Percentiles rank a stretch among this genome's conserved stretches.
phyloP scores from a whole-genome alignment of 2,329 filamentous ascomycete species.

The Hypoxylon sp. region DNA sequence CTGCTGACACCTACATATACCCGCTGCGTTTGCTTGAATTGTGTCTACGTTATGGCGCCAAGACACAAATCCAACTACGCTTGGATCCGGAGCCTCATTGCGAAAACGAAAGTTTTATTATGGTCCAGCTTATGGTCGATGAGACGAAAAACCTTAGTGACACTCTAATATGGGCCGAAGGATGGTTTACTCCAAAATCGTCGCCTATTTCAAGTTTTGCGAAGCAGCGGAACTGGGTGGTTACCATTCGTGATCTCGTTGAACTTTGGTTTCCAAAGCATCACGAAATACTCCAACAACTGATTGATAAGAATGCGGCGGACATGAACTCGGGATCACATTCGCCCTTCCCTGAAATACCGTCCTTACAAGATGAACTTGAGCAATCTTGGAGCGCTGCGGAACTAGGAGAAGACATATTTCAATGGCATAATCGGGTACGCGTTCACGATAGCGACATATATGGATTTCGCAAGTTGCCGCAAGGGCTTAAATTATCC shows the following conservation, averaged over 20 bases:
- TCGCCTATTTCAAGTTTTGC: conserved; percentile 19
- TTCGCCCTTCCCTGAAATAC: neutral
- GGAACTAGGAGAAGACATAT: conserved; percentile 13
- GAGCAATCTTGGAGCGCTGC: neutral
- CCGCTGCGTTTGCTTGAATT: conserved; percentile 17
- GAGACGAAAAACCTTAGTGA: neutral
- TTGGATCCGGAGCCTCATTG: neutral
- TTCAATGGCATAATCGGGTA: conserved; percentile 2
- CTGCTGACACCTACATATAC: neutral
- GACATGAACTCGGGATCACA: neutral
- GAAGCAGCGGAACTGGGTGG: conserved; percentile 4
- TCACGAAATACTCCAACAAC: conserved; percentile 7
- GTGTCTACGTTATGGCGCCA: conserved; percentile 22
- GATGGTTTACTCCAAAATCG: neutral
- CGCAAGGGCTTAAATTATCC: neutral
- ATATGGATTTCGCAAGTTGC: neutral
- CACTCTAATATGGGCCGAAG: neutral
- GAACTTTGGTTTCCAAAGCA: conserved; percentile 30
- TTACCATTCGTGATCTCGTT: conserved; percentile 24
- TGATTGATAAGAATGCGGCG: conserved; percentile 8
- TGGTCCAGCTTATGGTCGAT: neutral
- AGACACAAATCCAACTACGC: conserved; percentile 6
- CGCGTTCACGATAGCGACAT: neutral
- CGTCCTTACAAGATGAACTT: neutral
- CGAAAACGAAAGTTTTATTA: neutral